Conservation (phyloP, 108 stramenopile genomes). For the Nitzschia inconspicua region DNA sequence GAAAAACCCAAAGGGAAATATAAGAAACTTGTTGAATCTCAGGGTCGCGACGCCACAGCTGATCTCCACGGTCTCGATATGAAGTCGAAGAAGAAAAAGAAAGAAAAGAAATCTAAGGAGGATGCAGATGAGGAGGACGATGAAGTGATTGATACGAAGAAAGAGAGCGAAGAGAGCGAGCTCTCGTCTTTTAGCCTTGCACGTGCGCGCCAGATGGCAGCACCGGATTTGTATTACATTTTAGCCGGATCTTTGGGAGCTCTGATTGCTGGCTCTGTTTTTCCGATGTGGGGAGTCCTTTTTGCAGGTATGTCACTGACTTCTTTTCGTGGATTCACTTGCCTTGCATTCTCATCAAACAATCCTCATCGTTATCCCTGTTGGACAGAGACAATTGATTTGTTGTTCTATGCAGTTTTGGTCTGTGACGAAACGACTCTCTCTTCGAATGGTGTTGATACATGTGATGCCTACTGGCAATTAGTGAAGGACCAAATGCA, state of each 20-base stretch:
- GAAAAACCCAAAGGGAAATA: constrained; percentile 45
- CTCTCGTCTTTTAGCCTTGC: neutral
- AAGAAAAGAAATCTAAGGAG: neutral
- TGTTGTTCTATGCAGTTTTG: constrained; percentile 50
- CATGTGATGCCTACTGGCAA: constrained; percentile 56
- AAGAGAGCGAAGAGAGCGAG: neutral
- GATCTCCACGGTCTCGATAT: constrained; percentile 3
- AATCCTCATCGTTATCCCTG: constrained; percentile 4
- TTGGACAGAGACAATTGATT: constrained; percentile 49
- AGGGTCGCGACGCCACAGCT: constrained; percentile 7
- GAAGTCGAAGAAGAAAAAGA: neutral
- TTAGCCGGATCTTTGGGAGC: constrained; percentile 46
- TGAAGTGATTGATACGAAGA: neutral
- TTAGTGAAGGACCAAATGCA: constrained; percentile 52
- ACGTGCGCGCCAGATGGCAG: constrained; percentile 5
- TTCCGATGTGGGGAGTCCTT: constrained; percentile 66
- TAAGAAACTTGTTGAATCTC: constrained; percentile 54
- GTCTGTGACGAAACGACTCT: constrained; percentile 32
- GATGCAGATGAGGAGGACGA: neutral
- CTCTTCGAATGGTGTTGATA: neutral
- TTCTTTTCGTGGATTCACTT: neutral
- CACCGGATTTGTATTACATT: neutral
- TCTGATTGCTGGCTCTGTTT: constrained; percentile 63
- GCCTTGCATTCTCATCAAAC: constrained; percentile 2
- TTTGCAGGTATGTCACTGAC: constrained; percentile 30